Evolutionary conservation across 176 grass and related monocot genomes (phyloP).

Genomic region (Hordeum marinum): DNA sequence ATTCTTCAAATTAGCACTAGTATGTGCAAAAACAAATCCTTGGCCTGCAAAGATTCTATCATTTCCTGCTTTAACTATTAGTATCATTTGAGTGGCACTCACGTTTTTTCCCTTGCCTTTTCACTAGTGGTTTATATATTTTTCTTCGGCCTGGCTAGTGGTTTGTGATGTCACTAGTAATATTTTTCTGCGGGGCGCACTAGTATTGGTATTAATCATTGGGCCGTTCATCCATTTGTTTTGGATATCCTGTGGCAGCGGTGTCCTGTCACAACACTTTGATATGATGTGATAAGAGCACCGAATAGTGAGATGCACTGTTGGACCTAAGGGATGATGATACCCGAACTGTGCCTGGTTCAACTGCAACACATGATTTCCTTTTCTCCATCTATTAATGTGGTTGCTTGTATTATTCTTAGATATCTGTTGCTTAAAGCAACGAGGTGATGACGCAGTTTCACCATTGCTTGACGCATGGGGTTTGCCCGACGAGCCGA

Average conservation of each 20-base stretch:
- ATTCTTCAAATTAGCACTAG: background rate
- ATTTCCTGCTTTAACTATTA: background rate
- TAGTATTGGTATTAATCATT: background rate
- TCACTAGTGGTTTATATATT: background rate
- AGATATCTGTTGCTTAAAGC: background rate
- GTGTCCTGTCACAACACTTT: background rate
- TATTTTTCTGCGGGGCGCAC: no score
- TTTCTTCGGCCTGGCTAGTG: background rate
- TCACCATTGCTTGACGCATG: constrained; percentile 33
- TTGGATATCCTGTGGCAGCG: background rate
- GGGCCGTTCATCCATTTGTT: background rate
- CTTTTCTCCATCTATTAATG: background rate
- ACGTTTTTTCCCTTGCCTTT: background rate
- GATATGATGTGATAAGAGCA: background rate
- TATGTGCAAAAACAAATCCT: background rate
- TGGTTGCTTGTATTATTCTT: background rate
- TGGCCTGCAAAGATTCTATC: background rate
- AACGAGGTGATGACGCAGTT: background rate
- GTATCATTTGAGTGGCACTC: background rate
- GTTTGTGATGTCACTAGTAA: background rate
- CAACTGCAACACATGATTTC: background rate
- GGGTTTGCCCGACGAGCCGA: background rate
- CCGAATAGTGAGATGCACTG: background rate
- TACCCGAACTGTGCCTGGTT: background rate
- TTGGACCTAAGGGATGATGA: background rate